A percentile compares a stretch with the other conserved stretches of the same genome.
Evolutionary conservation across 2,329 filamentous ascomycete species (phyloP).

Genomic region (Aspergillus chevalieri): DNA sequence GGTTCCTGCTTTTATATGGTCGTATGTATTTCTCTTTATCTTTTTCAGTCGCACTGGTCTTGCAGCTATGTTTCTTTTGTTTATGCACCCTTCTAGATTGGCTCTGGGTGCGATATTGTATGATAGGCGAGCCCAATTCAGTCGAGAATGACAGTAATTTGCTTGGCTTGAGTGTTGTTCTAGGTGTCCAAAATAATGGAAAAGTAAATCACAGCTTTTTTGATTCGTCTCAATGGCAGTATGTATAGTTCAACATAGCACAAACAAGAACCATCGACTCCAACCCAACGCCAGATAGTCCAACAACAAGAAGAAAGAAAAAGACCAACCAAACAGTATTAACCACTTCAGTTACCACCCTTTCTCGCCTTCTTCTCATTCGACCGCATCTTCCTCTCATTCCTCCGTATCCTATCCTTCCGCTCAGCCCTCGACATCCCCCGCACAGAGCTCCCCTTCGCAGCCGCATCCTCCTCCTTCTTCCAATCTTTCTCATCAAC

Average conservation of each 20-base stretch:
- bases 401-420: conserved; percentile 56
- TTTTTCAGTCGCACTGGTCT: conserved; percentile 1
- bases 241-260: neutral
- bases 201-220: neutral
- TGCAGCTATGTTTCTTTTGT: conserved; percentile 2
- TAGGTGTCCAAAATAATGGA: neutral
- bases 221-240: neutral
- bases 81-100: neutral
- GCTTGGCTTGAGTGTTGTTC: neutral
- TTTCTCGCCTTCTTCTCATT: conserved; percentile 52
- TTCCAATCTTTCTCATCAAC: conserved; percentile 72
- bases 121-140: conserved; percentile 1
- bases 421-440: conserved; percentile 61
- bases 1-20: conserved; percentile 1
- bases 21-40: conserved; percentile 1
- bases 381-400: conserved; percentile 63
- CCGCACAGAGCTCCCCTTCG: conserved; percentile 59
- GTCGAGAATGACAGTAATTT: neutral
- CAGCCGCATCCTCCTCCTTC: conserved; percentile 53
- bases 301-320: conserved; percentile 13
- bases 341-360: conserved; percentile 8
- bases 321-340: conserved; percentile 1
- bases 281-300: conserved; percentile 20
- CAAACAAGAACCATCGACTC: conserved; percentile 14
- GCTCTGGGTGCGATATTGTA: conserved; percentile 4